A percentile compares a stretch with the other conserved stretches of the same genome.
Conservation (phyloP, 495 filamentous ascomycete species). For the Penicillium angulare region DNA sequence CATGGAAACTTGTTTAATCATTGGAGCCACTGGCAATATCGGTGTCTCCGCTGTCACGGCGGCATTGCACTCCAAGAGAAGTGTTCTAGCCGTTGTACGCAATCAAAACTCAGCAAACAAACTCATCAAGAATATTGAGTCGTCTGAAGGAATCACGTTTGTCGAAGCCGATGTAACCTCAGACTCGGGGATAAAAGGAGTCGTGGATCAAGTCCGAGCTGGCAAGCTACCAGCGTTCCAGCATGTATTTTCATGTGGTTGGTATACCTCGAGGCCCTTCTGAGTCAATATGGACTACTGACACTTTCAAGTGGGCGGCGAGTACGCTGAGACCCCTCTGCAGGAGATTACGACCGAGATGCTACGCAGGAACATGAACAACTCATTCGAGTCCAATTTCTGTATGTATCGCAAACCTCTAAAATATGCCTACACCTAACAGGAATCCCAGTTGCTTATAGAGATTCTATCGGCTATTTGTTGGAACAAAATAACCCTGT, state of each 20-base stretch:
- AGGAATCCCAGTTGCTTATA: constrained; percentile 34
- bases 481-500: constrained; percentile 29
- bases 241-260: constrained; percentile 38
- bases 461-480: constrained; percentile 36
- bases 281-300: background rate
- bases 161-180: constrained; percentile 33
- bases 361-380: constrained; percentile 29
- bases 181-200: constrained; percentile 30
- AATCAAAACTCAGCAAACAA: constrained; percentile 37
- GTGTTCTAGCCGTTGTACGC: constrained; percentile 42
- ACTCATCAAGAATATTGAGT: constrained; percentile 32
- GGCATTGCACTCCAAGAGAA: constrained; percentile 25
- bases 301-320: constrained; percentile 25
- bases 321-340: constrained; percentile 24
- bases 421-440: background rate
- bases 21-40: constrained; percentile 45
- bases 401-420: constrained; percentile 22
- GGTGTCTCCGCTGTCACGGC: constrained; percentile 33
- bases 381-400: constrained; percentile 38
- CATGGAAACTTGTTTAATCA: constrained; percentile 35
- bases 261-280: background rate
- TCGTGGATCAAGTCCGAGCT: constrained; percentile 35
- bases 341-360: constrained; percentile 21
- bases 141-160: constrained; percentile 30
- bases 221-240: constrained; percentile 41